Base-by-base conservation (phyloP, 2,329 filamentous ascomycete species). In the Knufia fluminis region DNA sequence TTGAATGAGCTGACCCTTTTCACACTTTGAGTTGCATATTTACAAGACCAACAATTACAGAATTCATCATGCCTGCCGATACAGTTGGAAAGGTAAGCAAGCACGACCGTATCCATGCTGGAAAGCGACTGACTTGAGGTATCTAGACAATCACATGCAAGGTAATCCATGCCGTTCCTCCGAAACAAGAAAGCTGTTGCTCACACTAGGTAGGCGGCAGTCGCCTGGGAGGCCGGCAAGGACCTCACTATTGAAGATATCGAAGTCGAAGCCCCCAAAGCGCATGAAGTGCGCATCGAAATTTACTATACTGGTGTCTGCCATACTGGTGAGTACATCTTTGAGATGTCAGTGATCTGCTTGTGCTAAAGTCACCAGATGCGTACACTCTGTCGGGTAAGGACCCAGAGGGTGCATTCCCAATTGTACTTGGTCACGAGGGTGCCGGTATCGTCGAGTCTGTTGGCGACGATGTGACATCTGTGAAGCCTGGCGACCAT, bases 301-400 rank as follows among this genome's bases (percentile, higher is more conserved):
- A 87, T 97, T 67, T 84, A 91, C 77, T 94, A 96, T 76, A 98
- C 92, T 48, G 92, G 92, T 71, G 92, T 98, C 67, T 98, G 92
- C 77, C 92, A 98, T 75, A 98, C 91, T 67, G 87, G 87, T 92
- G 72, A 60, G 68, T 64, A 42, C 17, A 17, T 16, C 14, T 35
- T 22, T n/a, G n/a, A n/a, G n/a, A n/a, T n/a, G n/a, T n/a, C n/a
- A n/a, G n/a, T n/a, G n/a, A n/a, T n/a, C n/a, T n/a, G n/a, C 17
- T 26, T 41, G 49, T 28, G 46, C 42, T 52, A 28, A 40, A 45
- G 20, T 20, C 20, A 43, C 52, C 57, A 85, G 88, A 94, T 77
- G 88, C 92, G 64, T 96, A 94, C 78, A 94, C 87, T 49, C 80
- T 94, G 55, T 94, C 87, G 48, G 92, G 92, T 58, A 97, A 96